phyloP scores from a whole-genome alignment of 2,329 filamentous ascomycete species.

The Neopestalotiopsis sp. region DNA sequence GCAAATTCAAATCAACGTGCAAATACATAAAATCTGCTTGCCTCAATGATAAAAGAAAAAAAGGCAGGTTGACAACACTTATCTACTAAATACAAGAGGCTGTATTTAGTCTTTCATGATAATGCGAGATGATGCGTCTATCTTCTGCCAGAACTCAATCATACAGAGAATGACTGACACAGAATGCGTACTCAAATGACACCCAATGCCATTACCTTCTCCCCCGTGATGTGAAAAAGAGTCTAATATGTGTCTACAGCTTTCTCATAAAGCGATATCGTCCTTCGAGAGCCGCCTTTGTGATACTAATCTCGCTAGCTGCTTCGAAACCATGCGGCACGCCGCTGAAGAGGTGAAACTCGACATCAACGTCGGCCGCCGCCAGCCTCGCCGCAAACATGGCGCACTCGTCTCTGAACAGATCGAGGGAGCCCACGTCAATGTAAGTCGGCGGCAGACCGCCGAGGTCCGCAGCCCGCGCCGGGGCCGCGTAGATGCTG shows the following conservation, averaged over 20 bases:
- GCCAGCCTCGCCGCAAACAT: slow-evolving; percentile 29
- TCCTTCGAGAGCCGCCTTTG: slow-evolving; percentile 25
- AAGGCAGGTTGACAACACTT: no score
- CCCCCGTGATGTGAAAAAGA: background rate
- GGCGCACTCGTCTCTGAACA: slow-evolving; percentile 32
- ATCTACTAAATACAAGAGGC: no score
- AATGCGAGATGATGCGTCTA: no score
- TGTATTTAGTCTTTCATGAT: no score
- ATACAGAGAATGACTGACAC: no score
- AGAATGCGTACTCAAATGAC: background rate
- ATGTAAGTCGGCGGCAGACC: slow-evolving; percentile 34
- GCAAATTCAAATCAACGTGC: no score
- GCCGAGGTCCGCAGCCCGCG: slow-evolving; percentile 29
- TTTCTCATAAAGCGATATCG: slow-evolving; percentile 4
- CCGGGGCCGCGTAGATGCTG: slow-evolving; percentile 31
- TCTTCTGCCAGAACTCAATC: no score
- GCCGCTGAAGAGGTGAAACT: slow-evolving; percentile 35
- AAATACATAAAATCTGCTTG: no score
- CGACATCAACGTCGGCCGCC: slow-evolving; percentile 29
- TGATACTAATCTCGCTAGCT: slow-evolving; percentile 17
- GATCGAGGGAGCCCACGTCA: slow-evolving; percentile 33
- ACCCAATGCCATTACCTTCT: background rate
- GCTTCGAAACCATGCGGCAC: slow-evolving; percentile 32
- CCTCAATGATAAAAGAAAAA: no score
- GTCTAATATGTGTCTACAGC: background rate